These are phyloP conservation scores for Lignosus rhinocerotis DNA, from an alignment of 1,284 basidiomycete genomes.

Conservation along the genomic window DNA sequence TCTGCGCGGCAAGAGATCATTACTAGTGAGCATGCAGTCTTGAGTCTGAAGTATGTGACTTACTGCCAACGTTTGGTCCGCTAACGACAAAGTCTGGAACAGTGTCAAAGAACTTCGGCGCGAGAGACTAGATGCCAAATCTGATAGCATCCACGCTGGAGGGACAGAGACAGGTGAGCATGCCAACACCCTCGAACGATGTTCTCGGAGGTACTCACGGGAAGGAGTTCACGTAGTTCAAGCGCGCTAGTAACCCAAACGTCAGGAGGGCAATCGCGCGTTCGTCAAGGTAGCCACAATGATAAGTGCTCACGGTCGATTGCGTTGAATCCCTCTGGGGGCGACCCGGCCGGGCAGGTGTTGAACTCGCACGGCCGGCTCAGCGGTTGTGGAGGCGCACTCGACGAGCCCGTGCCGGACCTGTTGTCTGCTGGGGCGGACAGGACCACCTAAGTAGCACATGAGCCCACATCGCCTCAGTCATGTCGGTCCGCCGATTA, in stretches of 20 bases:
- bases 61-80: slow-evolving; percentile 53
- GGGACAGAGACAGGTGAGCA: background rate
- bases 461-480: background rate
- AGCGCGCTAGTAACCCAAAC: slow-evolving; percentile 23
- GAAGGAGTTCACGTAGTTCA: slow-evolving; percentile 40
- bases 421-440: slow-evolving; percentile 42
- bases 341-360: slow-evolving; percentile 43
- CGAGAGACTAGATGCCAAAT: slow-evolving; percentile 48
- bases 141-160: slow-evolving; percentile 42
- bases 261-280: background rate
- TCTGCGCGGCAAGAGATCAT: slow-evolving; percentile 28
- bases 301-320: slow-evolving; percentile 39
- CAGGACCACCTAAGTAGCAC: slow-evolving; percentile 36
- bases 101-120: slow-evolving; percentile 43
- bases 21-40: background rate
- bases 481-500: background rate
- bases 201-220: slow-evolving; percentile 23
- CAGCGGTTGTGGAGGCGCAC: slow-evolving; percentile 26
- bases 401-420: slow-evolving; percentile 43
- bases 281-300: background rate
- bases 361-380: slow-evolving; percentile 42
- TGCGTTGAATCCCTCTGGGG: slow-evolving; percentile 45
- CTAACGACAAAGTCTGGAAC: slow-evolving; percentile 51
- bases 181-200: background rate
- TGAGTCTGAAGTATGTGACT: slow-evolving; percentile 21